Evolutionary conservation across 352 stramenopile genomes (phyloP).

Genomic region (Pythium volutum): DNA sequence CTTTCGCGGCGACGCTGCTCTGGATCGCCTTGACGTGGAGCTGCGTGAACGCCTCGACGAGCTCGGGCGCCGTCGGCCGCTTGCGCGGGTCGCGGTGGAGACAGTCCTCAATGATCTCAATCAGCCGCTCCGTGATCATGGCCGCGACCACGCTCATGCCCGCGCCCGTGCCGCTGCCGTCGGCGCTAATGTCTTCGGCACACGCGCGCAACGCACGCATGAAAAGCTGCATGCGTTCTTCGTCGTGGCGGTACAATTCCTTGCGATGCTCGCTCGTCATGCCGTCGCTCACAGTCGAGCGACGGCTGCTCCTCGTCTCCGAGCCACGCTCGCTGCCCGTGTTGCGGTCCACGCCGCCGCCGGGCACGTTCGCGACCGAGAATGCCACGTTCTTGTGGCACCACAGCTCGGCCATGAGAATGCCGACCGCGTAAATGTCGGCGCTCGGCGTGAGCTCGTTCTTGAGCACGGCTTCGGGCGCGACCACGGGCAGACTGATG

Average conservation of each 20-base stretch:
- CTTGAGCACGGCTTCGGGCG: constrained; percentile 42
- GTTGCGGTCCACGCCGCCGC: constrained; percentile 22
- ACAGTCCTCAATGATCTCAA: constrained; percentile 49
- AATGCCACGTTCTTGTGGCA: constrained; percentile 46
- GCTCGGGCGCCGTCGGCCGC: constrained; percentile 34
- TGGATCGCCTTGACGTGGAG: constrained; percentile 4
- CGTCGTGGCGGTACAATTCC: constrained; percentile 22
- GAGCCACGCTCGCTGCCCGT: constrained; percentile 1
- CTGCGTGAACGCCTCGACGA: constrained; percentile 16
- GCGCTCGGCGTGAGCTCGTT: constrained; percentile 29
- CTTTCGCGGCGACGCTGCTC: constrained; percentile 3
- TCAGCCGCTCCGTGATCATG: constrained; percentile 43
- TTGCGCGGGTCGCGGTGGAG: constrained; percentile 55
- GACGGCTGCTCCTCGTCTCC: neutral
- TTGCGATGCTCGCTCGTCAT: constrained; percentile 6
- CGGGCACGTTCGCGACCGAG: constrained; percentile 16
- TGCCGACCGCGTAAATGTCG: constrained; percentile 59
- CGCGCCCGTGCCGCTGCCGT: constrained; percentile 19
- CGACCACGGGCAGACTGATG: constrained; percentile 33
- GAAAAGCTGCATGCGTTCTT: constrained; percentile 41
- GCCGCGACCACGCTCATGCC: constrained; percentile 31
- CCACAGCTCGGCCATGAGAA: constrained; percentile 57
- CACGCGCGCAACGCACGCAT: constrained; percentile 43
- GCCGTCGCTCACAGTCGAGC: constrained; percentile 2
- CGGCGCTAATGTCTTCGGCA: constrained; percentile 12